These are phyloP conservation scores for Vigna mungo DNA, from an alignment of 306 rosid species.

Conservation along the genomic window DNA sequence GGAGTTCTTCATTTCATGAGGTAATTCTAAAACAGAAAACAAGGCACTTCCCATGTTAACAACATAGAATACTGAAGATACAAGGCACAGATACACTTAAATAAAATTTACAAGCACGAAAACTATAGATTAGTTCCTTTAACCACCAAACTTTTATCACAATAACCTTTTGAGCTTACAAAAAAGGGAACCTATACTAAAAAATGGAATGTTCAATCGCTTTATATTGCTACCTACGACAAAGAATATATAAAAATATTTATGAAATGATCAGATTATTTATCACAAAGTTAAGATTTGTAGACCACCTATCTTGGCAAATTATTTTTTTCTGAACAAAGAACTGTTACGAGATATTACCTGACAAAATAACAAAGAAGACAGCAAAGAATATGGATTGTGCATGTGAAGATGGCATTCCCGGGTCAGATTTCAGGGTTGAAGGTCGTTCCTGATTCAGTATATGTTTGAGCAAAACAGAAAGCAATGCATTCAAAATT, in stretches of 20 bases:
- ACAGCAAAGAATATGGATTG: slow-evolving; percentile 78
- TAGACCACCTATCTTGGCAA: slow-evolving; percentile 23
- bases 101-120: slow-evolving; percentile 12
- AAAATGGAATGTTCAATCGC: not conserved
- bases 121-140: slow-evolving; percentile 3
- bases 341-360: slow-evolving; percentile 58
- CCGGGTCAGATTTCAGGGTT: slow-evolving; percentile 76
- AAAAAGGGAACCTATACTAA: not conserved
- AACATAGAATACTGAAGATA: slow-evolving; percentile 16
- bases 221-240: not conserved
- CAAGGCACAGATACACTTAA: not conserved
- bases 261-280: slow-evolving; percentile 15
- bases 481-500: slow-evolving; percentile 62
- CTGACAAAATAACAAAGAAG: slow-evolving; percentile 56
- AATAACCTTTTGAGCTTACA: not conserved
- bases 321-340: slow-evolving; percentile 14
- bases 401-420: slow-evolving; percentile 95
- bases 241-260: not conserved
- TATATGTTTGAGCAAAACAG: slow-evolving; percentile 63
- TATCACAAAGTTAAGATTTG: slow-evolving; percentile 6
- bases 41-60: slow-evolving; percentile 28
- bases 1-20: not conserved
- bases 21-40: slow-evolving; percentile 17
- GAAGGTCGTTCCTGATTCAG: slow-evolving; percentile 92
- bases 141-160: slow-evolving; percentile 5